Conservation (phyloP, 1,284 basidiomycete species). For the Tranzscheliella williamsii region DNA sequence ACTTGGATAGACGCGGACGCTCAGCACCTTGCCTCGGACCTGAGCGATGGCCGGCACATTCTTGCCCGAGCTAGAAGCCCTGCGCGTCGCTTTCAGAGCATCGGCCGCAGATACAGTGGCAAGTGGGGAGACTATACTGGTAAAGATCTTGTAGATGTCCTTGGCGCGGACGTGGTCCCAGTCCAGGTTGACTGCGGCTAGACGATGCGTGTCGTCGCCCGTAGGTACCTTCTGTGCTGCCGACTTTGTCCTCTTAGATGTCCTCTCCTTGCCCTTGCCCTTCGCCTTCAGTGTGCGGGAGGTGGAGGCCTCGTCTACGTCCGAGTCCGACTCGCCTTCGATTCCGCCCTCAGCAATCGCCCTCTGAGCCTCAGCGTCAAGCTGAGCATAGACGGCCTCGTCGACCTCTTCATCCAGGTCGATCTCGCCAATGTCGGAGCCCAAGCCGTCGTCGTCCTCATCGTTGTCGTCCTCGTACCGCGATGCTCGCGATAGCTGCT, state of each 20-base stretch:
- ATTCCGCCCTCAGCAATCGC: slow-evolving; percentile 41
- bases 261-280: slow-evolving; percentile 36
- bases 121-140: slow-evolving; percentile 72
- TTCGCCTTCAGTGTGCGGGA: slow-evolving; percentile 63
- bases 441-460: slow-evolving; percentile 35
- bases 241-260: slow-evolving; percentile 61
- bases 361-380: slow-evolving; percentile 72
- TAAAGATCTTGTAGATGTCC: slow-evolving; percentile 90
- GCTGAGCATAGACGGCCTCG: slow-evolving; percentile 67
- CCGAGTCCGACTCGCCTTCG: slow-evolving; percentile 26
- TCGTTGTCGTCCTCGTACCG: slow-evolving; percentile 30
- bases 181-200: slow-evolving; percentile 94
- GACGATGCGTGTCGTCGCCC: slow-evolving; percentile 63
- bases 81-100: slow-evolving; percentile 17
- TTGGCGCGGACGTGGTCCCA: slow-evolving; percentile 93
- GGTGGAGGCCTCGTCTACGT: slow-evolving; percentile 7
- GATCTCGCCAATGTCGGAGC: slow-evolving; percentile 62
- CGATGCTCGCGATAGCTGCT: slow-evolving; percentile 6
- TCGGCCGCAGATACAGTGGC: slow-evolving; percentile 37
- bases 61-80: slow-evolving; percentile 1
- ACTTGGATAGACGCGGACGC: slow-evolving; percentile 78
- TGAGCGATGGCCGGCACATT: slow-evolving; percentile 34
- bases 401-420: slow-evolving; percentile 73
- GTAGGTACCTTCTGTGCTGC: slow-evolving; percentile 33
- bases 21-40: slow-evolving; percentile 40